phyloP scores from a whole-genome alignment of 176 grass and related monocot genomes.

The Poa pratensis region DNA sequence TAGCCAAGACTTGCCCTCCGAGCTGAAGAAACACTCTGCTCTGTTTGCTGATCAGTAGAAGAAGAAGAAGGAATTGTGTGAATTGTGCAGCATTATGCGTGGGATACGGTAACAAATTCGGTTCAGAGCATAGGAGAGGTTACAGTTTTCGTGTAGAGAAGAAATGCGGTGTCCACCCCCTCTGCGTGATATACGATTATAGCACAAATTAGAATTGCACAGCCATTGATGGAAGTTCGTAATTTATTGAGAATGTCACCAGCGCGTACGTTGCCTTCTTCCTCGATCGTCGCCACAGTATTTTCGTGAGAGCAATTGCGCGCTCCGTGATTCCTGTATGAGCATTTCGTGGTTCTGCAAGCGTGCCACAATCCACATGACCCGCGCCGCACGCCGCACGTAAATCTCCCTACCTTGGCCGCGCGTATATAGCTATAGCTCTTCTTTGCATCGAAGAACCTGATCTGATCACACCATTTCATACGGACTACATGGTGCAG shows the following conservation, averaged over 20 bases:
- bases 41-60: background rate
- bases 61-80: background rate
- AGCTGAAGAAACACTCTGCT: constrained; percentile 8
- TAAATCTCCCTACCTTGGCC: background rate
- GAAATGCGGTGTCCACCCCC: too few relatives aligned
- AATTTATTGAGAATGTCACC: background rate
- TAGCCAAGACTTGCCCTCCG: constrained; percentile 43
- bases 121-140: background rate
- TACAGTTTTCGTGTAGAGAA: background rate
- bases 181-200: too few relatives aligned
- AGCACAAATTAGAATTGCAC: too few relatives aligned
- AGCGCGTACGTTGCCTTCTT: background rate
- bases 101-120: background rate
- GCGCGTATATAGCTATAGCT: background rate
- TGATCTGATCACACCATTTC: background rate
- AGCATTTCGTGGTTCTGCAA: background rate
- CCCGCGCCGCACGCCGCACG: constrained; percentile 5
- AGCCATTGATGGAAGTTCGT: background rate
- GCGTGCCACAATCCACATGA: constrained; percentile 46
- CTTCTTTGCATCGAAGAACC: background rate
- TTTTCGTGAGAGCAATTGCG: constrained; percentile 34
- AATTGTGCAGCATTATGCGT: background rate
- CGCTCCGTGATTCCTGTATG: constrained; percentile 24
- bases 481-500: background rate
- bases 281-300: constrained; percentile 13